Conservation (phyloP, 208 protist genomes). For the Trypanosoma avium region DNA sequence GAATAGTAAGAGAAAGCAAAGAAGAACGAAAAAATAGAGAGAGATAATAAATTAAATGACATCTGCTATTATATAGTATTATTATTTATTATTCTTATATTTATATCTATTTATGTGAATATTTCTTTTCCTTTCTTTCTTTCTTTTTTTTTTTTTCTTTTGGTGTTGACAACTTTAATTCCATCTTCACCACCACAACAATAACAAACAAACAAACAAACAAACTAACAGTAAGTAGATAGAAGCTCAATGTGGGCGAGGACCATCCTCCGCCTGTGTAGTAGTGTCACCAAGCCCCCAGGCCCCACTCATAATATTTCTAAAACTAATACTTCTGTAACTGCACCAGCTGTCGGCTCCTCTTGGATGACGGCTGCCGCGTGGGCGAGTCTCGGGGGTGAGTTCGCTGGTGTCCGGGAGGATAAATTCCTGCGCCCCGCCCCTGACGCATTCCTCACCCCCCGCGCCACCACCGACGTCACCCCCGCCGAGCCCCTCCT, state of each 20-base stretch:
- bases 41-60: conserved; percentile 5
- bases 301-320: too few relatives aligned
- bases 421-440: conserved; percentile 73
- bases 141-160: conserved; percentile 1
- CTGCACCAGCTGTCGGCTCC: conserved; percentile 23
- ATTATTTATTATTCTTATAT: conserved; percentile 3
- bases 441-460: conserved; percentile 71
- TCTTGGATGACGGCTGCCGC: conserved; percentile 83
- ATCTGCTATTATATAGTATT: too few relatives aligned
- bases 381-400: conserved; percentile 78
- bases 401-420: conserved; percentile 70
- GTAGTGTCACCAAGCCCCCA: conserved; percentile 9
- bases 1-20: background rate
- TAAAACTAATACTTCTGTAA: too few relatives aligned
- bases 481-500: conserved; percentile 64
- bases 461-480: conserved; percentile 80
- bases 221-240: too few relatives aligned
- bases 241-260: conserved; percentile 18
- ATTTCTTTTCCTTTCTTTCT: conserved; percentile 1
- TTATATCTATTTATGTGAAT: background rate
- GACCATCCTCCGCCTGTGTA: conserved; percentile 28
- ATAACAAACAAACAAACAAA: too few relatives aligned
- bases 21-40: conserved; percentile 10
- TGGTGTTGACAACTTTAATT: background rate
- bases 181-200: too few relatives aligned